These are phyloP conservation scores for Colletotrichum magnum DNA, from an alignment of 2,329 filamentous ascomycete species.

Conservation along the genomic window DNA sequence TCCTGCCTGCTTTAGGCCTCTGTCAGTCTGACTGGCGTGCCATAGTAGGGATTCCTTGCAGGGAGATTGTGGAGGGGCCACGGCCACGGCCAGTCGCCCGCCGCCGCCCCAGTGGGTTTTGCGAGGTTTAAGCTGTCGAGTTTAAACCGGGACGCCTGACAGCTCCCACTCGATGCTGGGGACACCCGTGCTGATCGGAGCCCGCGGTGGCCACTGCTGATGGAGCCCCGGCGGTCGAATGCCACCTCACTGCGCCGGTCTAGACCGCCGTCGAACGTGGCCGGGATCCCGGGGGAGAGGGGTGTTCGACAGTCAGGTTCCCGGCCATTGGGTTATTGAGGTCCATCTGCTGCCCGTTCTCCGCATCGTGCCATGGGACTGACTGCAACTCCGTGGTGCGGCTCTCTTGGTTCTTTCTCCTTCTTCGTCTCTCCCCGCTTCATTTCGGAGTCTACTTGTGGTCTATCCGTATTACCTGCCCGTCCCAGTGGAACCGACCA, in stretches of 20 bases:
- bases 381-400: conserved; percentile 11
- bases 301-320: neutral
- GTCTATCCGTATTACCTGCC: neutral
- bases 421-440: too few relatives aligned
- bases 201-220: conserved; percentile 11
- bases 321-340: conserved; percentile 2
- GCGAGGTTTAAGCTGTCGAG: too few relatives aligned
- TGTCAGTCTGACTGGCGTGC: conserved; percentile 7
- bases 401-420: conserved; percentile 2
- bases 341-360: neutral
- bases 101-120: too few relatives aligned
- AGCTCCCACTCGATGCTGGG: conserved; percentile 7
- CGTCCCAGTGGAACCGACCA: neutral
- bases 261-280: conserved; percentile 26
- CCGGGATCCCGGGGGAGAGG: conserved; percentile 16
- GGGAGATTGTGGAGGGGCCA: conserved; percentile 7
- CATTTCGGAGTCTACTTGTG: too few relatives aligned
- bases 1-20: conserved; percentile 2
- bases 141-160: too few relatives aligned
- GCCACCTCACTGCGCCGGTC: conserved; percentile 23
- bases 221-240: conserved; percentile 16
- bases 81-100: too few relatives aligned
- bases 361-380: conserved; percentile 14
- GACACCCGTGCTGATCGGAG: conserved; percentile 27
- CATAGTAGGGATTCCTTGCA: conserved; percentile 14